Conservation (phyloP, 106 monocot species). For the Dendrobium huoshanense region DNA sequence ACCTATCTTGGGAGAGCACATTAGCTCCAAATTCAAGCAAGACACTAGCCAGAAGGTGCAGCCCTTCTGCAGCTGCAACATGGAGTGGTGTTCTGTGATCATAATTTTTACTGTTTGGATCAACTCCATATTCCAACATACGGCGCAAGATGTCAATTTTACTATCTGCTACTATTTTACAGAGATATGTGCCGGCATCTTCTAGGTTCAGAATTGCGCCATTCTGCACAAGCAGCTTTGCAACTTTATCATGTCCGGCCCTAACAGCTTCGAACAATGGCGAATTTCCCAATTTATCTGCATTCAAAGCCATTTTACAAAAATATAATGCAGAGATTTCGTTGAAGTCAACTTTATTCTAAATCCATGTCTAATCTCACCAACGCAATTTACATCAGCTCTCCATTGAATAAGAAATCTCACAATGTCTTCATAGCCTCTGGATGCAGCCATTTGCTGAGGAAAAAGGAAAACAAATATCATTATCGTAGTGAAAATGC, state of each 20-base stretch:
- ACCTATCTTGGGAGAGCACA: slow-evolving; percentile 60
- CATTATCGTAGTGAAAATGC: neutral
- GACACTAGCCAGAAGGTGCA: slow-evolving; percentile 50
- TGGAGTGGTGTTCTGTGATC: slow-evolving; percentile 69
- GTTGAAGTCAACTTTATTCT: neutral
- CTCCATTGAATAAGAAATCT: slow-evolving; percentile 55
- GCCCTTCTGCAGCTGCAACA: slow-evolving; percentile 70
- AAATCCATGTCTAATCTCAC: slow-evolving; percentile 12
- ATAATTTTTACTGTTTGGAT: slow-evolving; percentile 73
- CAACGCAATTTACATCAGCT: slow-evolving; percentile 52
- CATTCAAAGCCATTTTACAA: neutral
- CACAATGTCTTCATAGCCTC: slow-evolving; percentile 65
- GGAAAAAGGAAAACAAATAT: neutral
- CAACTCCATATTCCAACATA: slow-evolving; percentile 49
- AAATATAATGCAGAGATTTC: neutral
- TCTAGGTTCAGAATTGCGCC: slow-evolving; percentile 49
- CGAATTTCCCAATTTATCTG: slow-evolving; percentile 73
- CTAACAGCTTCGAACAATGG: slow-evolving; percentile 62
- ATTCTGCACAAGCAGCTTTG: slow-evolving; percentile 34
- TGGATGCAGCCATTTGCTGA: slow-evolving; percentile 65
- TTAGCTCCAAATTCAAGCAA: slow-evolving; percentile 61
- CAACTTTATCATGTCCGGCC: slow-evolving; percentile 56
- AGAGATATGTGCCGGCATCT: slow-evolving; percentile 59
- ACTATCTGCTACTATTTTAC: slow-evolving; percentile 41
- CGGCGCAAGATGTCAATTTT: slow-evolving; percentile 42